Base-by-base conservation (phyloP, 2,329 filamentous ascomycete species). In the Aspergillus sp. region DNA sequence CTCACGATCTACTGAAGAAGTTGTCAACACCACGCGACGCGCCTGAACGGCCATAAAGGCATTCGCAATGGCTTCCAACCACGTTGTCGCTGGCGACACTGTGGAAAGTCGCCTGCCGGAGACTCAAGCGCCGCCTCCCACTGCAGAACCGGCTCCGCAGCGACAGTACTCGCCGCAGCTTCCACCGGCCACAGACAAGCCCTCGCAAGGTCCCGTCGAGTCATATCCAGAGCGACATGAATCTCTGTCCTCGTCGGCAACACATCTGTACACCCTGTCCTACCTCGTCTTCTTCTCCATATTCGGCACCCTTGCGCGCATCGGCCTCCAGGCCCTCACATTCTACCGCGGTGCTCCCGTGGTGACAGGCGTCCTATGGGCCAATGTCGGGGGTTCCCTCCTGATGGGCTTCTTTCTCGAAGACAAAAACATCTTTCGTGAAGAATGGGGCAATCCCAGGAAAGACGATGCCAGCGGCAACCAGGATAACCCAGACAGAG, bases 251-350 rank as follows among this genome's bases (percentile, higher is more conserved):
- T 77, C 73, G 56, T 68, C 79, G 27, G 79, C 79, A 8, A 88
- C 85, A 1, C 76, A 85, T 66, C 64, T 89, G 59, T 90, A 92
- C 75, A 92, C 87, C 2, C 70, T 92, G 59, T 92, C 90, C 0
- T 91, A 96, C 73, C 84, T 97, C 23, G 81, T 96, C 58, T 82
- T 97, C 69, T 97, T 96, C 75, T 87, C 93, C 17, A 82, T 97
- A 17, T 76, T 93, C 40, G 93, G 93, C 37, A 95, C 92, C 0
- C 82, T 97, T 25, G 90, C 91, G 0, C 85, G 93, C 11, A 78
- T 97, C 0, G 93, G 92, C 4, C 77, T 96, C 7, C 86, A 92
- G 69, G 87, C 88, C 47, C 77, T 97, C 52, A 95, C 91, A 0
- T 85, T 82, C 56, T 97, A 96, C 71, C 87, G 89, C 1, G 89